phyloP scores from a whole-genome alignment of 805 yeast species.

The Candida patagonica region DNA sequence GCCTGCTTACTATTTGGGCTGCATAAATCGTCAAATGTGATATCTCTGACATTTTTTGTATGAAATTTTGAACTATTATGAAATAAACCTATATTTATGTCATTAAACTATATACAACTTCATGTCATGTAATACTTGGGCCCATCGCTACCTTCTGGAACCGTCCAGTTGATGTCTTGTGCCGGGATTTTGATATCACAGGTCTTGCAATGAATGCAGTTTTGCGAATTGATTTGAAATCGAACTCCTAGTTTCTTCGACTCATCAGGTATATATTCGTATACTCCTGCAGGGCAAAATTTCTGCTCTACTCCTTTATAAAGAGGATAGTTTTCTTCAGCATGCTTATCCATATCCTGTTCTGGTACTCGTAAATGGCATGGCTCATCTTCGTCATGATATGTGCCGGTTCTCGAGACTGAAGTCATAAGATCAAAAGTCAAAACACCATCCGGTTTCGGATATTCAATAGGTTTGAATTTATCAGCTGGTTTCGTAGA shows the following conservation, averaged over 20 bases:
- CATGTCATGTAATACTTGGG: constrained; percentile 87
- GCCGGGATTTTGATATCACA: constrained; percentile 96
- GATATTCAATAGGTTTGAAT: constrained; percentile 69
- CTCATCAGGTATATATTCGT: constrained; percentile 78
- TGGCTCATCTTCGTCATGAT: constrained; percentile 88
- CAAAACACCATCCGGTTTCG: constrained; percentile 90
- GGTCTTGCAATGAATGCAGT: constrained; percentile 97
- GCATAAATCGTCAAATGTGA: constrained; percentile 6
- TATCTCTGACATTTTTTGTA: background rate
- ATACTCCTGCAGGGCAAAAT: constrained; percentile 98
- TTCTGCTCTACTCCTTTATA: constrained; percentile 82
- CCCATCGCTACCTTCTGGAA: constrained; percentile 99
- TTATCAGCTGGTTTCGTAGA: constrained; percentile 60
- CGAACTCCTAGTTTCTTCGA: constrained; percentile 50
- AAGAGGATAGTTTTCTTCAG: constrained; percentile 58
- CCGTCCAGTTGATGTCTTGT: constrained; percentile 91
- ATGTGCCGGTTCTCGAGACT: constrained; percentile 95
- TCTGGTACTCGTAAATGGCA: constrained; percentile 60
- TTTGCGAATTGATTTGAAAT: constrained; percentile 91
- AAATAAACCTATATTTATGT: constrained; percentile 1
- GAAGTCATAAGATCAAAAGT: constrained; percentile 89
- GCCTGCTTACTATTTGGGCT: constrained; percentile 17
- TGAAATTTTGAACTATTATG: background rate
- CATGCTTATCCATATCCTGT: constrained; percentile 45
- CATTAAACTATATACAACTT: constrained; percentile 2